phyloP scores from a whole-genome alignment of 257 asterid species.

The Jasminum sambac region DNA sequence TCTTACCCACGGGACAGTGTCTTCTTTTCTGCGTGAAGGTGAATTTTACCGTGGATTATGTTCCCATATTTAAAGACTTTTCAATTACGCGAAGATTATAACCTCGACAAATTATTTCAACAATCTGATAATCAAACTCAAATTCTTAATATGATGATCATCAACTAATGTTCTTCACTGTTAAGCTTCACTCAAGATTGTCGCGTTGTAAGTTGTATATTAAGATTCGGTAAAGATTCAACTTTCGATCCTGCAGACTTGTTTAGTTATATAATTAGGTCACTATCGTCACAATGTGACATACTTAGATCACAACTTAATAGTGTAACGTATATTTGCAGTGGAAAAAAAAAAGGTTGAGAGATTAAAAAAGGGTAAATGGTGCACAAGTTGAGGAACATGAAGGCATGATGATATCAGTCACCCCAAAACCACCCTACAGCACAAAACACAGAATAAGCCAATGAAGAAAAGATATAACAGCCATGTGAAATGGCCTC shows the following conservation, averaged over 20 bases:
- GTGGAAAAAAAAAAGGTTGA: too few species aligned
- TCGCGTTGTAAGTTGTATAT: neutral
- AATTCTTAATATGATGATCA: neutral
- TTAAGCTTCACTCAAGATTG: neutral
- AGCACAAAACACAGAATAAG: slow-evolving; percentile 43
- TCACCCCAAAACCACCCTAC: slow-evolving; percentile 22
- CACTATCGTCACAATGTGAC: neutral
- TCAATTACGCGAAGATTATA: too few species aligned
- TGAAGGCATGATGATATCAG: slow-evolving; percentile 39
- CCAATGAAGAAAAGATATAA: slow-evolving; percentile 35
- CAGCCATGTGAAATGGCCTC: slow-evolving; percentile 40
- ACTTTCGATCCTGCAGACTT: neutral
- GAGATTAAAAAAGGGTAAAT: neutral
- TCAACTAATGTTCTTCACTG: neutral
- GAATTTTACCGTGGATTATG: too few species aligned
- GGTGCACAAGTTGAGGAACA: slow-evolving; percentile 31
- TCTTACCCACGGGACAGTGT: too few species aligned
- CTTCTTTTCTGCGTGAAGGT: too few species aligned
- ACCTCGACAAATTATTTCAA: too few species aligned
- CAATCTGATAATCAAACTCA: too few species aligned
- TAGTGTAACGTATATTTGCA: neutral
- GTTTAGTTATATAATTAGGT: neutral
- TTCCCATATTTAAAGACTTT: too few species aligned
- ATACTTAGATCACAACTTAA: neutral
- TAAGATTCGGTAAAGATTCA: neutral